Evolutionary conservation across 2,329 filamentous ascomycete genomes (phyloP).

Genomic region (Colletotrichum shisoi): DNA sequence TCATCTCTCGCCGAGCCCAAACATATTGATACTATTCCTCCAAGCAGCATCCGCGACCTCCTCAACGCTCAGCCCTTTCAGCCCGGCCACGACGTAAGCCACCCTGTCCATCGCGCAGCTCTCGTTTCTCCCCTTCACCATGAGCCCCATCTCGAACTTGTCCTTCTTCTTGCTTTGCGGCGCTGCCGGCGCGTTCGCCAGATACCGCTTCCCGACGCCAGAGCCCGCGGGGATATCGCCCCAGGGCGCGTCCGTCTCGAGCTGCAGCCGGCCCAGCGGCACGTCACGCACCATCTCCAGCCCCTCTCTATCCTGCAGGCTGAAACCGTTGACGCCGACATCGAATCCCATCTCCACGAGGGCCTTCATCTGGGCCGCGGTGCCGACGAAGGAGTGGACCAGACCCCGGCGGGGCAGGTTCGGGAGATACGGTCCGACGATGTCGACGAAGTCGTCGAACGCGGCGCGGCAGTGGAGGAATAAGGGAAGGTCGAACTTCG

Average conservation of each 20-base stretch:
- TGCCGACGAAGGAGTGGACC: slow-evolving; percentile 54
- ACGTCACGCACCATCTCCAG: slow-evolving; percentile 54
- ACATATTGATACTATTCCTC: slow-evolving; percentile 49
- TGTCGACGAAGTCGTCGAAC: slow-evolving; percentile 53
- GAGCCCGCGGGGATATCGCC: slow-evolving; percentile 51
- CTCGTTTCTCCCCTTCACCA: slow-evolving; percentile 62
- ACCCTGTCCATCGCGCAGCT: slow-evolving; percentile 59
- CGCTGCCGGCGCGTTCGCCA: slow-evolving; percentile 50
- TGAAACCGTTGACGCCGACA: slow-evolving; percentile 60
- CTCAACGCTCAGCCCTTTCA: slow-evolving; percentile 54
- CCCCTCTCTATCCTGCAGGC: slow-evolving; percentile 51
- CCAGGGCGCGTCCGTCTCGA: slow-evolving; percentile 61
- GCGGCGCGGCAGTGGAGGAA: slow-evolving; percentile 55
- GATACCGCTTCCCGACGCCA: slow-evolving; percentile 53
- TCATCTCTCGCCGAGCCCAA: slow-evolving; percentile 32
- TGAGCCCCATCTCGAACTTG: slow-evolving; percentile 55
- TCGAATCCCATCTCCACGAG: slow-evolving; percentile 52
- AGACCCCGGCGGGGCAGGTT: slow-evolving; percentile 50
- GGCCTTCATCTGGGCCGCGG: slow-evolving; percentile 50
- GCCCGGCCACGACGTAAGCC: slow-evolving; percentile 57
- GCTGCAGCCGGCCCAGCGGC: slow-evolving; percentile 53
- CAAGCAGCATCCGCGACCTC: slow-evolving; percentile 53
- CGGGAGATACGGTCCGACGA: slow-evolving; percentile 52
- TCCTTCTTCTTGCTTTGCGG: slow-evolving; percentile 58
- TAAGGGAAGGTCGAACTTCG: slow-evolving; percentile 49